These are phyloP conservation scores for Mychonastes homosphaera DNA, from an alignment of 139 green algal genomes.

Conservation along the genomic window DNA sequence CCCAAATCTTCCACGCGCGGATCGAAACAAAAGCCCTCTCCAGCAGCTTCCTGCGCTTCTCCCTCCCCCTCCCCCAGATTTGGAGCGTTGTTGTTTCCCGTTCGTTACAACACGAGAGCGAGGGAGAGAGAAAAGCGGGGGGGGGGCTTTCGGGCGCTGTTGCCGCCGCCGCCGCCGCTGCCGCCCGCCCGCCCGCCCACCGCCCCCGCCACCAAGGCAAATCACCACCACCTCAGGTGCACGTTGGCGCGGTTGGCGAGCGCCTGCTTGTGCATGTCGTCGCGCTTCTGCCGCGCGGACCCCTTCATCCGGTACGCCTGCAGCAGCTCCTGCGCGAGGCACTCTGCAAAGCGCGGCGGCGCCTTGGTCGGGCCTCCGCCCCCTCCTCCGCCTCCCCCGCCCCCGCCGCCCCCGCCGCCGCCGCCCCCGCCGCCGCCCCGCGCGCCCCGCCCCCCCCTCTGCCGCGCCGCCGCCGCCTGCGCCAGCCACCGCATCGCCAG, in stretches of 20 bases:
- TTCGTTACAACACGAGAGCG: no score
- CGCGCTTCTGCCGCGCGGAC: conserved; percentile 23
- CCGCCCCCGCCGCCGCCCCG: not conserved
- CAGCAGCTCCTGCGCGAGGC: conserved; percentile 35
- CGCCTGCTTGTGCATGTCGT: conserved; percentile 40
- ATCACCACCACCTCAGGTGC: conserved; percentile 17
- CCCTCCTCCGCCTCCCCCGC: not conserved
- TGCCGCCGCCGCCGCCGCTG: no score
- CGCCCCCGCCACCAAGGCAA: no score
- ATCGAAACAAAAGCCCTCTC: no score
- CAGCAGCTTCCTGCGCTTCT: no score
- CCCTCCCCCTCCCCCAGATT: no score
- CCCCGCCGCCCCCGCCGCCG: not conserved
- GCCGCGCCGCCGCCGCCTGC: conserved; percentile 16
- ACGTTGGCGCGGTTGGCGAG: conserved; percentile 33
- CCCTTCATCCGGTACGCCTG: conserved; percentile 34
- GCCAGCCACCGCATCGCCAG: conserved; percentile 31
- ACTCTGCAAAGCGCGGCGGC: conserved; percentile 14
- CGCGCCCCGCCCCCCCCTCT: not conserved
- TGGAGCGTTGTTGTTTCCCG: no score
- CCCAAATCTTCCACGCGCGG: no score
- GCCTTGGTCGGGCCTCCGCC: not conserved
- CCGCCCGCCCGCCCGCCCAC: no score
- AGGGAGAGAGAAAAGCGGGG: no score
- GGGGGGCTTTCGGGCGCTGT: no score